Evolutionary conservation across 352 stramenopile genomes (phyloP), one percentile per base, ranked within the genome.

Genomic region (Saprolegnia diclina): DNA sequence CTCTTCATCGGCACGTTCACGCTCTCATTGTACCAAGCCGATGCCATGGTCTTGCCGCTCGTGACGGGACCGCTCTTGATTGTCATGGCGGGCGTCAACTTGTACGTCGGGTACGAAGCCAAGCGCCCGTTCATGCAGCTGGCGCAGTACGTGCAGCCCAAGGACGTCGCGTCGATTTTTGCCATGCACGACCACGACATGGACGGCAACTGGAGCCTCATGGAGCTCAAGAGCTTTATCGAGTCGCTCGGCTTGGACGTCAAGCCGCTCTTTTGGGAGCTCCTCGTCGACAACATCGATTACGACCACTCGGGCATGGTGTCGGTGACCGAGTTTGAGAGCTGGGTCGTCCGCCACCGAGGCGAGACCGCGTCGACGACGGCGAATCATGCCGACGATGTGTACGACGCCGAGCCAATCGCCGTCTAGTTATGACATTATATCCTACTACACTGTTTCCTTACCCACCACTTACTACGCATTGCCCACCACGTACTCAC

Each of bases 251-350:
- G 35, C 29, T 7, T 69, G 13, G 13, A 46, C 14, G 38, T 69
- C 9, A 69, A 50, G 11, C 19, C 45, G 21, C 19, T 52, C 18
- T 26, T 62, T 22, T 69, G 45, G 45, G 63, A 62, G 19, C 37
- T 62, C 0, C 45, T 69, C 26, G 63, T 69, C 7, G 63, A 26
- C 19, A 45, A 69, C 26, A 57, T 69, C 16, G 63, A 69, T n/a
- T n/a, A 55, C 21, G 42, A 69, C 35, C 45, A 69, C 53, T 57
- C 10, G 5, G 63, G 63, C 48, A 38, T 61, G 1, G 54, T 69
- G 42, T 62, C 63, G 19, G 26, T 69, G 22, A 44, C 62, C 45
- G 63, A 69, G n/a, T 69, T 69, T 29, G 54, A 44, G 6, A 69
- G 10, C 42, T 69, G 63, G 63, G 63, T 57, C n/a, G n/a, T n/a